Conservation (phyloP, 768 basidiomycete genomes). For the Sporobolomyces roseus region DNA sequence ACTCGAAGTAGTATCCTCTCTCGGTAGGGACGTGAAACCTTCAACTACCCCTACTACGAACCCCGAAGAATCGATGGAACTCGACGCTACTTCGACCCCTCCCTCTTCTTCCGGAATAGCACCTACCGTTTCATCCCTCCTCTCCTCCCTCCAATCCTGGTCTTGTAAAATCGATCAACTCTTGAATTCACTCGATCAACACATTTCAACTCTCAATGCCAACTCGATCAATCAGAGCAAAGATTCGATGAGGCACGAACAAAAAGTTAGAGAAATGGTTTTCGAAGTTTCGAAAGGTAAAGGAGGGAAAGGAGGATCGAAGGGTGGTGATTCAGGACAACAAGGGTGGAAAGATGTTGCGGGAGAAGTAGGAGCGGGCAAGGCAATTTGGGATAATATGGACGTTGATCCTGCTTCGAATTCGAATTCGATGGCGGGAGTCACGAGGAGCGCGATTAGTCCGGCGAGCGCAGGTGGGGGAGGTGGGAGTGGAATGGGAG, state of each 20-base stretch:
- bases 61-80: conserved; percentile 62
- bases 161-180: conserved; percentile 62
- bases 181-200: conserved; percentile 66
- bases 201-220: conserved; percentile 57
- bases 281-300: conserved; percentile 3
- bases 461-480: too few species aligned
- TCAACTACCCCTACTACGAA: conserved; percentile 54
- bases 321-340: too few species aligned
- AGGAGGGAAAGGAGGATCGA: too few species aligned
- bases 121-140: background rate
- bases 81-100: conserved; percentile 48
- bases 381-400: too few species aligned
- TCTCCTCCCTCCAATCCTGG: conserved; percentile 39
- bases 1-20: conserved; percentile 84
- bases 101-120: conserved; percentile 21
- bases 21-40: conserved; percentile 84
- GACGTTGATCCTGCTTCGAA: too few species aligned
- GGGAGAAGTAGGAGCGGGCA: too few species aligned
- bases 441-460: background rate
- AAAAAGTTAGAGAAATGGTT: conserved; percentile 21
- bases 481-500: background rate
- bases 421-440: background rate
- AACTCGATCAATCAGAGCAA: background rate
- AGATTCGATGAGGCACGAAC: conserved; percentile 18
- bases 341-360: too few species aligned